phyloP scores from a whole-genome alignment of 371 early-diverging fungal genomes.

The Lichtheimia corymbifera region DNA sequence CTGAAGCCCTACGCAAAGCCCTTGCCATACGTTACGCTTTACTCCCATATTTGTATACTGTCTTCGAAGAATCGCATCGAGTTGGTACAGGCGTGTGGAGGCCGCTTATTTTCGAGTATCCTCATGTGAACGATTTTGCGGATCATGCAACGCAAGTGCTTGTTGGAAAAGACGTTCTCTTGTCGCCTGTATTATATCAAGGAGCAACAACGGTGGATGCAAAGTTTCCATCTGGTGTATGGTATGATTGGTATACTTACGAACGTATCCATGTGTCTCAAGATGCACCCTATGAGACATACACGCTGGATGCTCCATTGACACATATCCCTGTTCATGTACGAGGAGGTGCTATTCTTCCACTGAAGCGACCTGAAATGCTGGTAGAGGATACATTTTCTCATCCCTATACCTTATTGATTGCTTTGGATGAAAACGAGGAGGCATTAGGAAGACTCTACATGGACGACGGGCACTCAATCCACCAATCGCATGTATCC shows the following conservation, averaged over 20 bases:
- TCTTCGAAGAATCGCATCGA: slow-evolving; percentile 58
- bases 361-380: slow-evolving; percentile 48
- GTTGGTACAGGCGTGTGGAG: slow-evolving; percentile 48
- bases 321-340: slow-evolving; percentile 50
- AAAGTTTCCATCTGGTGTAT: slow-evolving; percentile 54
- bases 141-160: slow-evolving; percentile 33
- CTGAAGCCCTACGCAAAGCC: slow-evolving; percentile 52
- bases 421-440: slow-evolving; percentile 49
- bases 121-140: slow-evolving; percentile 18
- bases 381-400: slow-evolving; percentile 48
- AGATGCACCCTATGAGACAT: slow-evolving; percentile 3
- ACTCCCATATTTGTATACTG: slow-evolving; percentile 69
- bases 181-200: slow-evolving; percentile 57
- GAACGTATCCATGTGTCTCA: slow-evolving; percentile 9
- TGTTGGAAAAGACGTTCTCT: slow-evolving; percentile 49
- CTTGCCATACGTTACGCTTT: slow-evolving; percentile 62
- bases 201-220: slow-evolving; percentile 45
- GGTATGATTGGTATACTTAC: slow-evolving; percentile 56
- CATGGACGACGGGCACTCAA: slow-evolving; percentile 61
- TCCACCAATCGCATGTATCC: slow-evolving; percentile 27
- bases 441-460: slow-evolving; percentile 52
- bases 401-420: slow-evolving; percentile 43
- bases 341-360: slow-evolving; percentile 49
- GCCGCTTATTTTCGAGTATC: slow-evolving; percentile 44
- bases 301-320: slow-evolving; percentile 43